These are phyloP conservation scores for Ricinus communis DNA, from an alignment of 345 rosid genomes.

Conservation along the genomic window DNA sequence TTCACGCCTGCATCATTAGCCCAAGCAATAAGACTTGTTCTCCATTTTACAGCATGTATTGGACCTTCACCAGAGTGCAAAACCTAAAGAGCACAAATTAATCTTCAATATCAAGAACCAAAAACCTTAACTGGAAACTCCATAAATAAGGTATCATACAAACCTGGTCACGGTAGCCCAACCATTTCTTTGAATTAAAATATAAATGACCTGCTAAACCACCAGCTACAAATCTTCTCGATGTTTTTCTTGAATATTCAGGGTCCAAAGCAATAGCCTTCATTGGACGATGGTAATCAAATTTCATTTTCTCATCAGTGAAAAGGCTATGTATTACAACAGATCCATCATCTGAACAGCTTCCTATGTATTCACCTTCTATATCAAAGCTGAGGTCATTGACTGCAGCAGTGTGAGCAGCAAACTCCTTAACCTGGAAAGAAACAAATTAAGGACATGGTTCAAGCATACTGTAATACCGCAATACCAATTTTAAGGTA, in stretches of 20 bases:
- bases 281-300: constrained; percentile 97
- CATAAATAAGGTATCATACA: constrained; percentile 10
- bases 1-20: constrained; percentile 97
- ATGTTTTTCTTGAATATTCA: constrained; percentile 65
- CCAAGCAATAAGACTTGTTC: constrained; percentile 94
- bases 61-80: constrained; percentile 99
- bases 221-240: constrained; percentile 89
- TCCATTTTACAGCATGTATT: constrained; percentile 90
- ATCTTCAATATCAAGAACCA: neutral
- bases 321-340: constrained; percentile 89
- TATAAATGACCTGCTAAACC: constrained; percentile 95
- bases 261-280: constrained; percentile 94
- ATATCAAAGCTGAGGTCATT: constrained; percentile 91
- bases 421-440: constrained; percentile 76
- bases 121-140: neutral
- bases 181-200: constrained; percentile 87
- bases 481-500: too few relatives aligned
- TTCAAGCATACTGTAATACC: constrained; percentile 13
- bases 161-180: constrained; percentile 90
- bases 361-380: constrained; percentile 92
- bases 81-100: constrained; percentile 49
- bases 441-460: neutral
- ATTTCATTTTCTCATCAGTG: constrained; percentile 89
- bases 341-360: constrained; percentile 98
- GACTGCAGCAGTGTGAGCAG: constrained; percentile 78